phyloP scores from a whole-genome alignment of 2,329 filamentous ascomycete species.

The Fusarium pseudograminearum region DNA sequence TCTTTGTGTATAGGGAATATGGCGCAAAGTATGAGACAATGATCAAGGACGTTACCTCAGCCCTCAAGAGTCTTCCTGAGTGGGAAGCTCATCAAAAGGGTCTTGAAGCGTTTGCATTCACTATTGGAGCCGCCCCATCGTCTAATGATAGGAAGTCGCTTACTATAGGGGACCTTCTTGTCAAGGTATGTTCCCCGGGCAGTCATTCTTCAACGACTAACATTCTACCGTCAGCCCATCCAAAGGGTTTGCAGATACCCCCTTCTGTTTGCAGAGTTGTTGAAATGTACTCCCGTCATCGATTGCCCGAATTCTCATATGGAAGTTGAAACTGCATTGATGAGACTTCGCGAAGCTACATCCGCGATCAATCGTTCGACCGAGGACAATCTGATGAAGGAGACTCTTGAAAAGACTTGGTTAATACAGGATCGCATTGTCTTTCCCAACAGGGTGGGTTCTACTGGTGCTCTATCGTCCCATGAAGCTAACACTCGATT shows the following conservation, averaged over 20 bases:
- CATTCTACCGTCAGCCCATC: conserved; percentile 72
- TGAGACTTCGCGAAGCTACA: conserved; percentile 78
- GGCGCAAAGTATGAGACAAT: conserved; percentile 90
- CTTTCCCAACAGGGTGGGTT: conserved; percentile 76
- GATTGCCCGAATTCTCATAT: conserved; percentile 88
- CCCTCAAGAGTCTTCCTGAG: conserved; percentile 74
- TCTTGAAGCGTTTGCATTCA: conserved; percentile 83
- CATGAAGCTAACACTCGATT: neutral
- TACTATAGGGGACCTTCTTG: conserved; percentile 85
- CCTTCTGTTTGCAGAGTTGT: conserved; percentile 84
- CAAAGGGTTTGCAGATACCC: conserved; percentile 94
- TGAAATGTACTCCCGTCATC: conserved; percentile 83
- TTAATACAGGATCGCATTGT: conserved; percentile 83
- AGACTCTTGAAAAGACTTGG: conserved; percentile 83
- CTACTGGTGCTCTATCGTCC: neutral
- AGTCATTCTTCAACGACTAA: conserved; percentile 6
- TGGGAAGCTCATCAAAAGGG: conserved; percentile 88
- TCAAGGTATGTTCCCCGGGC: conserved; percentile 73
- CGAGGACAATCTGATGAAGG: conserved; percentile 76
- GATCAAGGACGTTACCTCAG: conserved; percentile 78
- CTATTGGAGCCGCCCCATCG: conserved; percentile 73
- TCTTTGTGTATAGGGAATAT: conserved; percentile 92
- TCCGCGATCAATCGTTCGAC: conserved; percentile 87
- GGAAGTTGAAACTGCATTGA: conserved; percentile 79
- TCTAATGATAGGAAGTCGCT: conserved; percentile 78